Evolutionary conservation across 2,329 filamentous ascomycete species (phyloP), one percentile per base, ranked within the genome.

Genomic region (Xylariaceae sp.): DNA sequence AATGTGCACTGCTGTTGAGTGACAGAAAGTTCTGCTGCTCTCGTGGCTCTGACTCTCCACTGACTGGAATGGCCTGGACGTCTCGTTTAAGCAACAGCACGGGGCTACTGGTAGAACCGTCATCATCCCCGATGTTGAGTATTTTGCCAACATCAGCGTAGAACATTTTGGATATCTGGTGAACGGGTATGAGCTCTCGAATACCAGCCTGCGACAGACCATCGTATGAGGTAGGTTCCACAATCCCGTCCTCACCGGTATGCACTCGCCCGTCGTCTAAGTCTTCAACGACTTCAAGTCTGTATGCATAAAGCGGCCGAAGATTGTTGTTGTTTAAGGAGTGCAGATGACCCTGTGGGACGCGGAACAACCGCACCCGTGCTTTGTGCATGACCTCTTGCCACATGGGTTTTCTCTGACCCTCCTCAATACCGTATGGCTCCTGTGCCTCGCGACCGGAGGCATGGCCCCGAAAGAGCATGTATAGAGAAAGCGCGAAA

Each of bases 311-410:
- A 23, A 43, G 47, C 6, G 45, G 40, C 6, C 47, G 45, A 7
- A 47, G 57, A 6, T 38, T 22, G 6, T 37, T 44, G 7, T 55
- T 48, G 10, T 43, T 22, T 8, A 44, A 29, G 11, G 37, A 29
- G 16, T 32, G 25, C 7, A 43, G 22, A 21, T 54, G 40, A 21
- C 50, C 42, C 4, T 47, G 67, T 0, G 83, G 86, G 1, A 87
- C 79, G 38, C 91, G 78, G 56, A 86, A 77, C 10, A 98, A 73
- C 47, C 90, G 88, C 11, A 96, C 82, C 32, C 83, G 80, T 16
- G 90, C 88, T 65, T 97, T 98, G 70, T 97, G 91, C 49, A 96
- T 84, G 33, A 95, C 90, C 64, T 98, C 92, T 63, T 97, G 93
- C 93, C 93, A 97, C 1, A 91, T 86, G 0, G 89, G 74, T 53